A percentile compares a stretch with the other conserved stretches of the same genome.
Conservation (phyloP, 805 yeast species). For the Suhomyces kilbournensis region DNA sequence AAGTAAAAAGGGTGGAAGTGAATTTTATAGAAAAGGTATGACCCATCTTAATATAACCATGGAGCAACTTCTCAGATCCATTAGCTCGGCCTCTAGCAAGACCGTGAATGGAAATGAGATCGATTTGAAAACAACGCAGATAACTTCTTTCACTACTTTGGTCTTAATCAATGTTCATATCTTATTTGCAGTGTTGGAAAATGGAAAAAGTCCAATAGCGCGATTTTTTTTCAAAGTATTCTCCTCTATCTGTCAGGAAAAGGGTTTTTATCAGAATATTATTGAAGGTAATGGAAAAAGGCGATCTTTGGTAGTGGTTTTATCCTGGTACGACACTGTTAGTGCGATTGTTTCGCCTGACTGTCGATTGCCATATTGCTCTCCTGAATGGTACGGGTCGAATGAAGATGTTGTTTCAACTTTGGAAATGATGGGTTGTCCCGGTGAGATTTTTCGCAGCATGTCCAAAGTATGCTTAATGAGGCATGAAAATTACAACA, state of each 20-base stretch:
- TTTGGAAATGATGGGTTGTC: constrained; percentile 57
- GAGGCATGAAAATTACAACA: constrained; percentile 20
- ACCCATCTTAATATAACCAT: constrained; percentile 54
- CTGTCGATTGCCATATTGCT: constrained; percentile 53
- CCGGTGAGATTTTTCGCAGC: constrained; percentile 52
- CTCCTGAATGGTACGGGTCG: constrained; percentile 51
- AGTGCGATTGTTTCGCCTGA: constrained; percentile 56
- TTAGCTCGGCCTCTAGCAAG: constrained; percentile 15
- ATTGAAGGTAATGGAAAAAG: constrained; percentile 48
- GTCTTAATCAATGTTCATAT: constrained; percentile 53
- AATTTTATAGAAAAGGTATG: constrained; percentile 51
- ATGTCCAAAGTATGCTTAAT: constrained; percentile 44
- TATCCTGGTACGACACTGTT: constrained; percentile 61
- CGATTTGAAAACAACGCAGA: constrained; percentile 14
- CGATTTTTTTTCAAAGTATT: constrained; percentile 49
- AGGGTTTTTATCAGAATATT: constrained; percentile 33
- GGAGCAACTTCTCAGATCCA: constrained; percentile 50
- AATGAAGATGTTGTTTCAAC: constrained; percentile 44
- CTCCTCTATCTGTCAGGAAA: constrained; percentile 47
- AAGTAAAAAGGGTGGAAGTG: constrained; percentile 46
- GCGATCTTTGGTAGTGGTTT: constrained; percentile 46
- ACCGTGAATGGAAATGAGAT: constrained; percentile 2
- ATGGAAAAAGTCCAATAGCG: constrained; percentile 51
- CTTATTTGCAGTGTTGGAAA: constrained; percentile 51
- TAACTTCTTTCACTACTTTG: constrained; percentile 41